Conservation (phyloP, 305 asterid species). For the Coffea humblotiana region DNA sequence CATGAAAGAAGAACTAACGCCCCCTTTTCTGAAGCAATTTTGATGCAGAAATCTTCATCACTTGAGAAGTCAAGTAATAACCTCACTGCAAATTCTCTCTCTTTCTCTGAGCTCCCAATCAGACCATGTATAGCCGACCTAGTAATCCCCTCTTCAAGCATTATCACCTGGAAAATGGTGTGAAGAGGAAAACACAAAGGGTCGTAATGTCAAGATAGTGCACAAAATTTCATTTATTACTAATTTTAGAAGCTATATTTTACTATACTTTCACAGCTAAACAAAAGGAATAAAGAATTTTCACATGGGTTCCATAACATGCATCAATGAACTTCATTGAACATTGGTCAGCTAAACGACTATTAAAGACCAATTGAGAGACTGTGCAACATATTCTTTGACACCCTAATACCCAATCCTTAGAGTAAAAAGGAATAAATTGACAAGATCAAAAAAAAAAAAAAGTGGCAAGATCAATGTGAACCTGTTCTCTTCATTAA, state of each 20-base stretch:
- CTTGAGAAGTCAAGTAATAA: conserved; percentile 28
- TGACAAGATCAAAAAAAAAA: background rate
- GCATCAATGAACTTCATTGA: background rate
- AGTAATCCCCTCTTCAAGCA: conserved; percentile 30
- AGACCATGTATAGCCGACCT: conserved; percentile 31
- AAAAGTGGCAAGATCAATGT: background rate
- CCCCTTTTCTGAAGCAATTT: conserved; percentile 29
- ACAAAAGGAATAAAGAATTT: background rate
- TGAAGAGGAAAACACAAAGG: background rate
- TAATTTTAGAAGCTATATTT: background rate
- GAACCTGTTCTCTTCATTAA: background rate
- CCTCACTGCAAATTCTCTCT: conserved; percentile 26
- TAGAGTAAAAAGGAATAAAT: background rate
- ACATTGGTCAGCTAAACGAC: background rate
- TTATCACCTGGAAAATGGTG: conserved; percentile 22
- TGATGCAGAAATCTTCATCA: conserved; percentile 20
- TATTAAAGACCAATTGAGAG: background rate
- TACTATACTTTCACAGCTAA: background rate
- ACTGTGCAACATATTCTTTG: background rate
- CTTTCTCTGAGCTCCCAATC: conserved; percentile 29
- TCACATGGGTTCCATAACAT: too few relatives aligned
- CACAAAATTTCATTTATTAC: background rate
- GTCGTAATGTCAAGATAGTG: background rate
- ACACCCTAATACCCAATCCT: background rate
- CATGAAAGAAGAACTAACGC: conserved; percentile 11